These are phyloP conservation scores for Citrus reticulata DNA, from an alignment of 345 rosid genomes.

Conservation along the genomic window DNA sequence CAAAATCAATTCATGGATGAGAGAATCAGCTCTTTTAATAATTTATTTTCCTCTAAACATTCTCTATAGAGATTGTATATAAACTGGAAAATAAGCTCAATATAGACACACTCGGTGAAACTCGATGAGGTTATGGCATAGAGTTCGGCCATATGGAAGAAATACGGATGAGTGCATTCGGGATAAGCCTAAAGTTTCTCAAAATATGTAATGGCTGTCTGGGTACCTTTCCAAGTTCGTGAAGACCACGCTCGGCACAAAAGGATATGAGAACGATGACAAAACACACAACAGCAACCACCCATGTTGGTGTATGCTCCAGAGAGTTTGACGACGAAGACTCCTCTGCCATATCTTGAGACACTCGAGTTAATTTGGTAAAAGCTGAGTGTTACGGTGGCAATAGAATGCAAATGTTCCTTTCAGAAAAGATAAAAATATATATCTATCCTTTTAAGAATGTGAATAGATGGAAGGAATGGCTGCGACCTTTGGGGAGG, in stretches of 20 bases:
- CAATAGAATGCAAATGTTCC: background rate
- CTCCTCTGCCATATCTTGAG: slow-evolving; percentile 32
- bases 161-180: background rate
- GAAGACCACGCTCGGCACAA: slow-evolving; percentile 68
- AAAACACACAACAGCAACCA: slow-evolving; percentile 69
- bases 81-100: background rate
- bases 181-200: background rate
- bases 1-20: background rate
- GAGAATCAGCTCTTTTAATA: background rate
- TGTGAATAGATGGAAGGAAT: background rate
- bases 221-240: slow-evolving; percentile 70
- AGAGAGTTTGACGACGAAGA: slow-evolving; percentile 26
- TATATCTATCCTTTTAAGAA: background rate
- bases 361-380: background rate
- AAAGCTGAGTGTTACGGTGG: background rate
- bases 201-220: background rate
- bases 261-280: slow-evolving; percentile 63
- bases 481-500: background rate
- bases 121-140: background rate
- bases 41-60: background rate
- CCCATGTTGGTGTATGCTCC: slow-evolving; percentile 82
- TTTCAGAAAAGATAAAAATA: background rate
- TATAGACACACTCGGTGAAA: background rate
- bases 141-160: background rate
- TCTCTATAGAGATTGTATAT: background rate